These are phyloP conservation scores for Entomortierella parvispora DNA, from an alignment of 192 early-diverging fungal genomes.

Conservation along the genomic window DNA sequence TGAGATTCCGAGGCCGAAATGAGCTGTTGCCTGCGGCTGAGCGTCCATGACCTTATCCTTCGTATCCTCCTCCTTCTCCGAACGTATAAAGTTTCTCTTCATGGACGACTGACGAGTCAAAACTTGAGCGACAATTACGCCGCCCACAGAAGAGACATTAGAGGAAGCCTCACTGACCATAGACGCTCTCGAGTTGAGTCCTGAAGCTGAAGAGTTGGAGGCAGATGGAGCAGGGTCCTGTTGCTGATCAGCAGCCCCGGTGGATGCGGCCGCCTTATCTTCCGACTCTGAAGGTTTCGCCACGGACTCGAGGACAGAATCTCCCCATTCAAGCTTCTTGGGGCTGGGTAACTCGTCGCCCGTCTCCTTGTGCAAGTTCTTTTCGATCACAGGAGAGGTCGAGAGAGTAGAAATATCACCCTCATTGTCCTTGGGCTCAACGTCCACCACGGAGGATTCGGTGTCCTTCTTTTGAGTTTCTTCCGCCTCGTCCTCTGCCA, in stretches of 20 bases:
- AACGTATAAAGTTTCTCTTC: conserved; percentile 31
- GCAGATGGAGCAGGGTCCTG: not conserved
- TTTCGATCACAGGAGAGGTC: not conserved
- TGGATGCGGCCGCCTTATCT: not conserved
- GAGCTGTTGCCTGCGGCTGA: conserved; percentile 1
- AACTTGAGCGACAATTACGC: conserved; percentile 38
- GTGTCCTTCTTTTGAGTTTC: too few species aligned
- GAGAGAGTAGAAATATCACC: not conserved
- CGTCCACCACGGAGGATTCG: too few species aligned
- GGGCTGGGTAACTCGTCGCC: not conserved
- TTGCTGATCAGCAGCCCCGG: not conserved
- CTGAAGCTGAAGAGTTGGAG: conserved; percentile 22
- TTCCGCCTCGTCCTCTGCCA: conserved; percentile 13
- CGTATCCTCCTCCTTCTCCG: not conserved
- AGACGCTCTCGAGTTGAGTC: conserved; percentile 25
- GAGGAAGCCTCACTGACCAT: conserved; percentile 39
- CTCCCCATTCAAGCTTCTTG: conserved; percentile 19
- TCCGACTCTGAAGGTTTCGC: not conserved
- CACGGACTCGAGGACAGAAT: not conserved
- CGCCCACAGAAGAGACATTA: conserved; percentile 31
- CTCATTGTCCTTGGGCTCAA: too few species aligned
- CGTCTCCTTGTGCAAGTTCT: not conserved
- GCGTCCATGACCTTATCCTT: not conserved
- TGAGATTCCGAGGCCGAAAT: conserved; percentile 40
- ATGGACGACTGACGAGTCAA: conserved; percentile 47